Conservation (phyloP, 345 rosid species). For the Moricandia moricandioides region DNA sequence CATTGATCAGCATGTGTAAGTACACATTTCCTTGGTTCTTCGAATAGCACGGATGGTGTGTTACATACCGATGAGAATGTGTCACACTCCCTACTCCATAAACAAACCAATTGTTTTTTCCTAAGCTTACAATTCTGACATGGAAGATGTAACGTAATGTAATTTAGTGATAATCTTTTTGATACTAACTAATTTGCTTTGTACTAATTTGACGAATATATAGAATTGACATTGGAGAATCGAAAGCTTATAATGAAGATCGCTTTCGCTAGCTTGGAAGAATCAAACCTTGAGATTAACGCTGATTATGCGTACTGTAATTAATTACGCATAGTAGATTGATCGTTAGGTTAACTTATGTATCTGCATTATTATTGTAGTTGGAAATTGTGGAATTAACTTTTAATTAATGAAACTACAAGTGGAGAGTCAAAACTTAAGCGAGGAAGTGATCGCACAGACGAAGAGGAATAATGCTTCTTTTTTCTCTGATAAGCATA, state of each 20-base stretch:
- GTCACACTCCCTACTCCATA: too few relatives aligned
- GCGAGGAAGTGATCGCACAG: not conserved
- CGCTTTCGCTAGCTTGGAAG: not conserved
- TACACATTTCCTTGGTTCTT: too few relatives aligned
- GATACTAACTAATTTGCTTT: not conserved
- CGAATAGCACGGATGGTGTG: too few relatives aligned
- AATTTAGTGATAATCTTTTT: not conserved
- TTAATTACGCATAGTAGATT: not conserved
- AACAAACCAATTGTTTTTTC: too few relatives aligned
- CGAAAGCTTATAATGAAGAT: not conserved
- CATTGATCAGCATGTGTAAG: too few relatives aligned
- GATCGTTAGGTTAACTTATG: not conserved
- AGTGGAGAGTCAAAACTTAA: conserved; percentile 8
- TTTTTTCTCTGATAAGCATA: too few relatives aligned
- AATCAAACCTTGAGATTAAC: not conserved
- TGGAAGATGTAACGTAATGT: not conserved
- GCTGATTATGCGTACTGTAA: not conserved
- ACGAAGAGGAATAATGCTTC: conserved; percentile 4
- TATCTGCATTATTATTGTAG: not conserved
- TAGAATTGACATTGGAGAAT: conserved; percentile 5
- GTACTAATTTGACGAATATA: not conserved
- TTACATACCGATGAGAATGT: too few relatives aligned
- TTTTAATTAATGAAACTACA: not conserved
- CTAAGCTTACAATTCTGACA: not conserved
- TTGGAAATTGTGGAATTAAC: not conserved